These are phyloP conservation scores for Phialophora verrucosa DNA, from an alignment of 2,329 filamentous ascomycete species.

Conservation along the genomic window DNA sequence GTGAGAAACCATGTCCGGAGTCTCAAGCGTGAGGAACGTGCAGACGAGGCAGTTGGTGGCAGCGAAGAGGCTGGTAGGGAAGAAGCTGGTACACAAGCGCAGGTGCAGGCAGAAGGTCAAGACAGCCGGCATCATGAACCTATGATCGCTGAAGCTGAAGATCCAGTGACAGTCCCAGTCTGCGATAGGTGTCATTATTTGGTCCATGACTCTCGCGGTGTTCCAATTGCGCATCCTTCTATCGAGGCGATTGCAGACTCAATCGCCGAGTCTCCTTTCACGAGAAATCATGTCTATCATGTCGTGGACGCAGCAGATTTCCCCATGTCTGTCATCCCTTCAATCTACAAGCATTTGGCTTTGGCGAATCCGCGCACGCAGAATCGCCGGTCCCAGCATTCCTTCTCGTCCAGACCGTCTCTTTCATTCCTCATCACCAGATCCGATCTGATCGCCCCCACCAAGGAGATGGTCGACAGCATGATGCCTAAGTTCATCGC, in stretches of 20 bases:
- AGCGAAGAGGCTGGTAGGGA: slow-evolving; percentile 1
- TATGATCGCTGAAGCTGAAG: slow-evolving; percentile 16
- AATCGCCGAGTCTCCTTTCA: slow-evolving; percentile 85
- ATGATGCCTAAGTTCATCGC: slow-evolving; percentile 85
- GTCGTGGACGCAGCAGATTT: slow-evolving; percentile 95
- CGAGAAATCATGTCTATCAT: slow-evolving; percentile 93
- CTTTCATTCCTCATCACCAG: slow-evolving; percentile 89
- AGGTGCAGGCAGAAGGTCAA: not conserved
- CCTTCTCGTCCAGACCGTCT: slow-evolving; percentile 53
- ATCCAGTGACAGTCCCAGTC: slow-evolving; percentile 56
- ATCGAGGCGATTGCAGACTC: slow-evolving; percentile 81
- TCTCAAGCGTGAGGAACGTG: slow-evolving; percentile 14
- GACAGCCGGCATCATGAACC: slow-evolving; percentile 9
- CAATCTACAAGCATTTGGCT: slow-evolving; percentile 71
- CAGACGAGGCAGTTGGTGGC: slow-evolving; percentile 15
- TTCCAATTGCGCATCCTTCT: slow-evolving; percentile 78
- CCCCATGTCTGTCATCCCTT: slow-evolving; percentile 86
- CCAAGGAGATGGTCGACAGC: slow-evolving; percentile 79
- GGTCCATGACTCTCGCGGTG: slow-evolving; percentile 73
- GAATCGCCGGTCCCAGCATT: slow-evolving; percentile 71
- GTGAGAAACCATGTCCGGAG: slow-evolving; percentile 47
- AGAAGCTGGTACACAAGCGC: slow-evolving; percentile 7
- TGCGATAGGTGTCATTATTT: slow-evolving; percentile 90
- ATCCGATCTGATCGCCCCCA: slow-evolving; percentile 81
- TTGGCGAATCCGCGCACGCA: slow-evolving; percentile 75